Evolutionary conservation across 1,284 basidiomycete genomes (phyloP).

Genomic region (Cryptococcus sp.): DNA sequence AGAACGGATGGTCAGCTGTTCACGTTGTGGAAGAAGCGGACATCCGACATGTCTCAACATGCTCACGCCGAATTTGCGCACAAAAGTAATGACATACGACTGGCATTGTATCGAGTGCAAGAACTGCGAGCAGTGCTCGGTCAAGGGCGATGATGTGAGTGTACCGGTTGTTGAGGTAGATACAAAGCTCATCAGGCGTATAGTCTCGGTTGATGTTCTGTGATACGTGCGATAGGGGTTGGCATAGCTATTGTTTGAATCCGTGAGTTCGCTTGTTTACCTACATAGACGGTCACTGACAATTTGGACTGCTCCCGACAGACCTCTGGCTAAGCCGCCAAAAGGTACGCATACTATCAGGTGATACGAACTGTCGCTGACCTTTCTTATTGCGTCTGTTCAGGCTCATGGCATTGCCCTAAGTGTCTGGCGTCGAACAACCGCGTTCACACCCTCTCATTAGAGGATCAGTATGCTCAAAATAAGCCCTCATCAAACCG

Average conservation of each 20-base stretch:
- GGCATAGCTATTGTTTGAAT: conserved; percentile 85
- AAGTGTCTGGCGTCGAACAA: conserved; percentile 11
- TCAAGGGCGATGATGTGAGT: conserved; percentile 88
- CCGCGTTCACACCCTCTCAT: background rate
- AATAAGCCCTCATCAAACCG: conserved; percentile 4
- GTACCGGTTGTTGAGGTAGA: background rate
- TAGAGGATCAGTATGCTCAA: background rate
- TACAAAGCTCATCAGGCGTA: background rate
- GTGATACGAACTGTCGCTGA: background rate
- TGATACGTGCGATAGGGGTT: conserved; percentile 92
- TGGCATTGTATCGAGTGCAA: conserved; percentile 96
- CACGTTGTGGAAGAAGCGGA: conserved; percentile 42
- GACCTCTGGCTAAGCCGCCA: conserved; percentile 66
- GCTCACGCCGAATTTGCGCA: conserved; percentile 56
- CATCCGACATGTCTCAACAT: conserved; percentile 73
- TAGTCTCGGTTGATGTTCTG: conserved; percentile 86
- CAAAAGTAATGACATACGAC: conserved; percentile 65
- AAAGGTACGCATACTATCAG: conserved; percentile 61
- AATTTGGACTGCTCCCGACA: conserved; percentile 11
- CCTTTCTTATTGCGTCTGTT: conserved; percentile 3
- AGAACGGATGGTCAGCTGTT: conserved; percentile 46
- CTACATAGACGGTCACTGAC: background rate
- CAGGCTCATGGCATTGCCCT: conserved; percentile 27
- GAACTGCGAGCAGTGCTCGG: conserved; percentile 81
- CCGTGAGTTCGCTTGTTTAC: conserved; percentile 55